phyloP scores from a whole-genome alignment of 768 basidiomycete species.

The Lentinula guzmanii region DNA sequence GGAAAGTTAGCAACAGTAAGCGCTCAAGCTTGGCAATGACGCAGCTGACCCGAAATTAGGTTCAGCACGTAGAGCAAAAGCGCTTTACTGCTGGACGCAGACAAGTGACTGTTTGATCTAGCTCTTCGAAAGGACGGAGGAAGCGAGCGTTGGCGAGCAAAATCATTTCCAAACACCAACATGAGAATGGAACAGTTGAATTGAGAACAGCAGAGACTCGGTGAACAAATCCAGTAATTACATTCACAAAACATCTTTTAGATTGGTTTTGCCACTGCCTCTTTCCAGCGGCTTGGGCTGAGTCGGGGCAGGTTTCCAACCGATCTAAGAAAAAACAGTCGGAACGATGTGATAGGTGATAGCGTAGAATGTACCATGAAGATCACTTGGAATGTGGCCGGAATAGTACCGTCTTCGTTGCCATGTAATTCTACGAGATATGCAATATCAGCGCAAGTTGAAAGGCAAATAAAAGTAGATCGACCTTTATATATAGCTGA shows the following conservation, averaged over 20 bases:
- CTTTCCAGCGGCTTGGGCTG: constrained; percentile 64
- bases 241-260: constrained; percentile 51
- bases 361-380: constrained; percentile 62
- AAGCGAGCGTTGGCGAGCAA: no score
- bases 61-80: no score
- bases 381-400: constrained; percentile 95
- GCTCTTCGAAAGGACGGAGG: no score
- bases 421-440: constrained; percentile 68
- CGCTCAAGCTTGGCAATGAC: neutral
- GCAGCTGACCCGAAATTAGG: no score
- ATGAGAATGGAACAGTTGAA: no score
- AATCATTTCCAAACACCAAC: no score
- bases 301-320: constrained; percentile 70
- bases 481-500: constrained; percentile 90
- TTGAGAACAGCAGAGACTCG: neutral
- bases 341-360: neutral
- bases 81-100: no score
- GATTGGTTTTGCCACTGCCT: constrained; percentile 53
- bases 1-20: neutral
- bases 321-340: constrained; percentile 44
- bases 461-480: constrained; percentile 3
- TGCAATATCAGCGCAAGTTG: neutral
- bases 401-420: constrained; percentile 73
- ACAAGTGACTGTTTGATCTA: no score
- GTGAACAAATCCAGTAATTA: no score